Base-by-base conservation (phyloP, 2,329 filamentous ascomycete genomes). In the Ophiostoma perfectum region DNA sequence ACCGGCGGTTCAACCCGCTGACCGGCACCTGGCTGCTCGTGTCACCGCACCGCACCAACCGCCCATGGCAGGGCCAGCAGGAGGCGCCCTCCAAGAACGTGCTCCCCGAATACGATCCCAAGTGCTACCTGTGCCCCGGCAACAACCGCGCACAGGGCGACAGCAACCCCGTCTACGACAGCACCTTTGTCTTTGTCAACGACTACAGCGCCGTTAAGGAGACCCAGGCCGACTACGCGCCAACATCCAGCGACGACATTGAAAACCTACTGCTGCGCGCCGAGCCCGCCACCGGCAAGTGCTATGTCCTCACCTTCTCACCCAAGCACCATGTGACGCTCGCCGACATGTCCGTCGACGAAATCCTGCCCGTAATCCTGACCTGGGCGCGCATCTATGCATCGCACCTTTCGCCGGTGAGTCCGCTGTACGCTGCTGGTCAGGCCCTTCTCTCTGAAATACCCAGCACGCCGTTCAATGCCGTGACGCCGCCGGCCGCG, bases 141-240 rank as follows among this genome's bases (percentile, higher is more conserved):
- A 99, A 99, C 77, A 84, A 90, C 72, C 89, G 95, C 68, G 95
- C 95, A 3, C 88, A 92, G 74, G 95, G 95, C 68, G 92, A 95
- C 75, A 77, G 79, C 70, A 99, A 99, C 75, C 94, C 95, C 1
- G 83, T 90, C 67, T 99, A 98, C 76, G 84, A 90, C 66, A 87
- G 87, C 75, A 96, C 93, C 0, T 98, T 96, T 77, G 90, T 94
- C 52, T 99, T 99, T 75, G 90, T 98, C 73, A 99, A 99, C 75
- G 95, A 99, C 78, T 99, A 95, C 79, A 96, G 92, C 75, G 95
- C 95, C 1, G 94, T 99, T 66, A 97, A 97, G 80, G 93, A 97
- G 79, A 84, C 91, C 71, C 95, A 99, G 78, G 88, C 89, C 42
- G 88, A 91, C 64, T 99, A 98, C 78, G 76, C 78, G 47, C 78